phyloP scores from a whole-genome alignment of 371 early-diverging fungal species.

The Apophysomyces elegans region DNA sequence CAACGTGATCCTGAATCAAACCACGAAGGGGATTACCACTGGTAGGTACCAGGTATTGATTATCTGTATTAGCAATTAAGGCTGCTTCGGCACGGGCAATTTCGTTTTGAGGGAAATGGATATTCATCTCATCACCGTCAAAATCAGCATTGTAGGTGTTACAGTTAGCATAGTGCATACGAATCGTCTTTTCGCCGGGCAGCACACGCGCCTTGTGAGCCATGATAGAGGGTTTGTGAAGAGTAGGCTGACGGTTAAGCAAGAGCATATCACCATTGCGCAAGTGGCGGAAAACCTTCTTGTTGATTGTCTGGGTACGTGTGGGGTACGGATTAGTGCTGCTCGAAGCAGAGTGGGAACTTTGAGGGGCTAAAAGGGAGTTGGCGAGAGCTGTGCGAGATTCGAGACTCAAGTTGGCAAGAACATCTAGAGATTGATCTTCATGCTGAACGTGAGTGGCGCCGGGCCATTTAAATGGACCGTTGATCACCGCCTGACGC shows the following conservation, averaged over 20 bases:
- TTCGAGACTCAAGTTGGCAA: slow-evolving; percentile 79
- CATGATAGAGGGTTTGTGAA: slow-evolving; percentile 99
- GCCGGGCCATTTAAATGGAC: slow-evolving; percentile 98
- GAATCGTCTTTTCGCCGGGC: slow-evolving; percentile 98
- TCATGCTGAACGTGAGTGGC: slow-evolving; percentile 94
- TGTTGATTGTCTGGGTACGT: slow-evolving; percentile 77
- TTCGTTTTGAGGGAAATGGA: slow-evolving; percentile 99
- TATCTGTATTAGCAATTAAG: slow-evolving; percentile 94
- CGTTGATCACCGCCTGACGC: slow-evolving; percentile 96
- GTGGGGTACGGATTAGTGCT: slow-evolving; percentile 60
- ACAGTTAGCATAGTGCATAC: slow-evolving; percentile 99
- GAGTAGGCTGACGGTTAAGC: slow-evolving; percentile 99
- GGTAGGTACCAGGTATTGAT: slow-evolving; percentile 98
- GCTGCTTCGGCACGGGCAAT: slow-evolving; percentile 96
- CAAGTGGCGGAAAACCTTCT: slow-evolving; percentile 97
- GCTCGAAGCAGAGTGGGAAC: slow-evolving; percentile 49
- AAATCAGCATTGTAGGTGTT: slow-evolving; percentile 99
- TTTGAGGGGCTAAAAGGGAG: slow-evolving; percentile 90
- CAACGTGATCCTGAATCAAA: slow-evolving; percentile 99
- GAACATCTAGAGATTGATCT: slow-evolving; percentile 87
- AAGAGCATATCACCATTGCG: slow-evolving; percentile 97
- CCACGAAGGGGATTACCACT: slow-evolving; percentile 99
- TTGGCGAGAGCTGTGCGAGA: slow-evolving; percentile 96
- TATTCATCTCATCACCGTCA: slow-evolving; percentile 99
- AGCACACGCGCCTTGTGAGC: slow-evolving; percentile 98